Percentiles rank a stretch among this genome's conserved stretches.
These are phyloP conservation scores for Halophytophthora polymorphica DNA, from an alignment of 352 stramenopile species.

Conservation along the genomic window DNA sequence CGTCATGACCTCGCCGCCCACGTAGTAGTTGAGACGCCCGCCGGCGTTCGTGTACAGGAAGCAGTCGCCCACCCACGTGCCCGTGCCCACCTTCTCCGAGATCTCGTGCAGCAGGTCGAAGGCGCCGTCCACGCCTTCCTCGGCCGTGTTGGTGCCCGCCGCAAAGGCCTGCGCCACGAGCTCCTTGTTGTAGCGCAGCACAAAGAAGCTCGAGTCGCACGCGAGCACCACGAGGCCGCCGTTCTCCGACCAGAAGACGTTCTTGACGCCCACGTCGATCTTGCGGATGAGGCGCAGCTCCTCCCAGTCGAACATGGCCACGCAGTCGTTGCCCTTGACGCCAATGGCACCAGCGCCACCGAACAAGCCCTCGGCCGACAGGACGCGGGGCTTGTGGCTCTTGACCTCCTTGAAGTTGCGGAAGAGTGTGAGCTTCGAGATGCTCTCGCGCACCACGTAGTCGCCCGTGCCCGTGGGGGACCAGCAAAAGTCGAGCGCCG, in stretches of 20 bases:
- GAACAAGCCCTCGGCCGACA: constrained; percentile 95
- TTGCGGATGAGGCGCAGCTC: constrained; percentile 96
- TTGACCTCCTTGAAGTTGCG: constrained; percentile 99
- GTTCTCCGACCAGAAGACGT: constrained; percentile 97
- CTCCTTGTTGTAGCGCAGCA: constrained; percentile 94
- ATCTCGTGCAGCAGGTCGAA: constrained; percentile 99
- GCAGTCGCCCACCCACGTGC: constrained; percentile 99
- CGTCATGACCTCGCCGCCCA: constrained; percentile 99
- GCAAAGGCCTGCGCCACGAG: constrained; percentile 87
- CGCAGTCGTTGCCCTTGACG: constrained; percentile 94
- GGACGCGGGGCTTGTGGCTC: constrained; percentile 91
- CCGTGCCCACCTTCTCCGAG: constrained; percentile 93
- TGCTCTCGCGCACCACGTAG: constrained; percentile 97
- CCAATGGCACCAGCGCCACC: constrained; percentile 93
- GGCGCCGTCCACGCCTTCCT: constrained; percentile 96
- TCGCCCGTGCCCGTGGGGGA: constrained; percentile 95
- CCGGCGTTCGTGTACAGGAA: constrained; percentile 98
- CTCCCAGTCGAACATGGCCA: constrained; percentile 99
- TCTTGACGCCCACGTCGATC: constrained; percentile 96
- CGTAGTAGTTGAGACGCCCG: constrained; percentile 97
- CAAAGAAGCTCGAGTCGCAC: constrained; percentile 94
- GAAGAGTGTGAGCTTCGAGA: constrained; percentile 96
- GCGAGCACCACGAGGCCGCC: constrained; percentile 96
- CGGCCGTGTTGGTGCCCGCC: constrained; percentile 78
- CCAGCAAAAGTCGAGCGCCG: constrained; percentile 98